Base-by-base conservation (phyloP, 2,329 filamentous ascomycete species). In the Pseudogymnoascus destructans region DNA sequence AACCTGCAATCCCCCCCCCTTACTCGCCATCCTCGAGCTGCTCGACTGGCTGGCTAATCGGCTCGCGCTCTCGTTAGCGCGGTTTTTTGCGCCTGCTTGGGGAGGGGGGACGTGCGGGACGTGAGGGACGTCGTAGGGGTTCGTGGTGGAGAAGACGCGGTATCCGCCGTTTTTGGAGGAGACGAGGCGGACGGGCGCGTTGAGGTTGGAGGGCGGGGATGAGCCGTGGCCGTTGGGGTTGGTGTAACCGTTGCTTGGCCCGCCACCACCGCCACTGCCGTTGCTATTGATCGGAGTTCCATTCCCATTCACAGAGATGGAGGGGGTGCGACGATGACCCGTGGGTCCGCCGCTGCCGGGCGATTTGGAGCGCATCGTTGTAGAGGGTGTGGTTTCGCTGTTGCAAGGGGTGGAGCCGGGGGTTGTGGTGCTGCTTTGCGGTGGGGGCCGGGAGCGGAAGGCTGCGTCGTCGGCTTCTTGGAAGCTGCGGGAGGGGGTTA, bases 1-100 rank as follows among this genome's bases (percentile, higher is more conserved):
- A 65, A 96, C 88, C 71, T 95, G 89, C 58, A 96, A 83, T 15
- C 92, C 92, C 57, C 91, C 91, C 3, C 66, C 64, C 59, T 62
- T 63, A 15, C 64, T 67, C 40, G 67, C 63, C 25, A 68, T 68
- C 25, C 67, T 7, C 23, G 23, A 32, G 5, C 23, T 32, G n/a
- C 23, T 23, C 0, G 54, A 10, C 23, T 56, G 27, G 19, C 46
- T n/a, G 21, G 3, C 64, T 63, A 59, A 64, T 56, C 42, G 63
- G 55, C 13, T 55, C 35, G n/a, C 66, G 61, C 21, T 7, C 4
- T 58, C 65, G 49, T 67, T 66, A 5, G 66, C 66, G 23, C 63
- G 62, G 57, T 67, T 66, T 54, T 69, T 68, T 7, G 65, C 66
- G 9, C 36, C 17, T 1, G 36, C 36, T 21, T 40, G 36, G 63